Base-by-base conservation (phyloP, 176 grass and related monocot species). In the Carex scoparia region DNA sequence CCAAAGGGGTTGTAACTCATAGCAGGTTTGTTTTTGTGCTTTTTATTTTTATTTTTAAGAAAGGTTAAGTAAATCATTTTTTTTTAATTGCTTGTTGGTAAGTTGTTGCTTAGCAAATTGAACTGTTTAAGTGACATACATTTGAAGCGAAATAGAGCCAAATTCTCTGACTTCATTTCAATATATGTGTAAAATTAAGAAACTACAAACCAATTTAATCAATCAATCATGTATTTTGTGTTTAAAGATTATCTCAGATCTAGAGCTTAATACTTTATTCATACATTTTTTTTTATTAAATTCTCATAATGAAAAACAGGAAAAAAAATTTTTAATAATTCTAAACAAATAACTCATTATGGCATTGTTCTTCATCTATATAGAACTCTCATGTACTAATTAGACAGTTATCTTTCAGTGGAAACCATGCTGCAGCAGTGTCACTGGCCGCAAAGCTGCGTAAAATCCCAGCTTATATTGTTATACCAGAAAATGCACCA, bases 361-460 rank as follows among this genome's bases (percentile, higher is more conserved):
- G 1, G 27, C 72, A 37, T 64, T 87, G 18, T 18, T 51, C 56
- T 28, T 9, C 27, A 49, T 65, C 28, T 79, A 23, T 79, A 4
- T 42, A 8, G 11, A 18, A 62, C 68, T 37, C 11, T 5, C 9
- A 4, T 11, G 12, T 75, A 27, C 77, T 85, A 37, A 86, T 76
- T 10, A 56, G 49, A 66, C 54, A 44, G 3, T 85, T 75, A 67
- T 28, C 33, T 79, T 35, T 49, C 64, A 94, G 95, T 89, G 95
- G 95, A 42, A 98, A 98, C 54, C 92, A 98, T 91, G 95, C 95
- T 46, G 95, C 95, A 55, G 95, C 95, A 0, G 91, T 98, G 56
- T 74, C 95, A 75, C 87, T 98, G 56, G 95, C 92, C 38, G 95
- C 95, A 87, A 94, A 93, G 69, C 63, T 94, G 58, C 92, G 92